Conservation (phyloP, 2,329 filamentous ascomycete species). For the Fusarium sp. region DNA sequence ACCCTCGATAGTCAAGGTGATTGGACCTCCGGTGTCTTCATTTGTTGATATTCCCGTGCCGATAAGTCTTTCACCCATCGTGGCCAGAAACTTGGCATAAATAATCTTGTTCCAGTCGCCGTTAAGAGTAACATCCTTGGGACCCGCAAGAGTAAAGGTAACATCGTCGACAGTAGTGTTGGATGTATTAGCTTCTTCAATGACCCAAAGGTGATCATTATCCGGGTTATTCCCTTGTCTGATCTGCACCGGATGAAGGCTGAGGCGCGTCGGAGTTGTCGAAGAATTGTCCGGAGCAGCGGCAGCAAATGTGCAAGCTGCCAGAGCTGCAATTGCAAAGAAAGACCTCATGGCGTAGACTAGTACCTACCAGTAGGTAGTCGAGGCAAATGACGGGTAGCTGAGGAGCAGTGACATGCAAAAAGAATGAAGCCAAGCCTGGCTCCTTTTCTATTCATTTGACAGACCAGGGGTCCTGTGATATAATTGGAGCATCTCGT, state of each 20-base stretch:
- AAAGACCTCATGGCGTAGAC: neutral
- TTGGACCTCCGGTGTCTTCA: neutral
- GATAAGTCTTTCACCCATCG: slow-evolving; percentile 8
- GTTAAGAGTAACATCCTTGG: neutral
- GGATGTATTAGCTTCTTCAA: neutral
- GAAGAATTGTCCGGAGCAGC: neutral
- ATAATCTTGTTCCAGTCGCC: slow-evolving; percentile 7
- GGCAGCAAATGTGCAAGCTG: neutral
- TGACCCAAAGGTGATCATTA: slow-evolving; percentile 2
- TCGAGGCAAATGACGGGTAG: neutral
- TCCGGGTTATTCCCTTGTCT: slow-evolving; percentile 1
- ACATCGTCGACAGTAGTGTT: neutral
- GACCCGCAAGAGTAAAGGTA: slow-evolving; percentile 1
- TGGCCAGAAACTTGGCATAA: slow-evolving; percentile 1
- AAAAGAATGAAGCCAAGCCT: neutral
- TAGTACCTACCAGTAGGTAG: neutral
- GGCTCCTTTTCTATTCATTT: neutral
- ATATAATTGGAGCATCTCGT: neutral
- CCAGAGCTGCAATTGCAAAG: neutral
- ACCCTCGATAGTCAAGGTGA: slow-evolving; percentile 4
- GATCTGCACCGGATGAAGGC: slow-evolving; percentile 1
- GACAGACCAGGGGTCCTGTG: neutral
- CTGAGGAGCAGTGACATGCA: neutral
- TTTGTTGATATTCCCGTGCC: slow-evolving; percentile 9
- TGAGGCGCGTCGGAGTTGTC: neutral